A percentile compares a stretch with the other conserved stretches of the same genome.
Conservation (phyloP, 2,329 filamentous ascomycete species). For the Gnomoniopsis sp. region DNA sequence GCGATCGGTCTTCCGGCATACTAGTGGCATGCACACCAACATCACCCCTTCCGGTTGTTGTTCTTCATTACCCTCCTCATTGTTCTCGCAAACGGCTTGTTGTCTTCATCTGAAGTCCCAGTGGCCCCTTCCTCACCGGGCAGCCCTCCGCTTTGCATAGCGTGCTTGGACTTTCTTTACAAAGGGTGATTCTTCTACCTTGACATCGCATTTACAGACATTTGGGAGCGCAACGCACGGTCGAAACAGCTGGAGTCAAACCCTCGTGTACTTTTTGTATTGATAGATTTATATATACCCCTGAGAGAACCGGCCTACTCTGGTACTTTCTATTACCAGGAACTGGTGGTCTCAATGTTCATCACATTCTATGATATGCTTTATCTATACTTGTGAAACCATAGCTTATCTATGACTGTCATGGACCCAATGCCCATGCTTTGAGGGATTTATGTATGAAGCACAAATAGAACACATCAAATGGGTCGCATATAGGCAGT, state of each 20-base stretch:
- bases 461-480: no score
- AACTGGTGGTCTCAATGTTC: neutral
- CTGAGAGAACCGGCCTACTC: neutral
- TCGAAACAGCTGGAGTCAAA: neutral
- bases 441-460: no score
- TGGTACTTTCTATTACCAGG: neutral
- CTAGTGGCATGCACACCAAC: neutral
- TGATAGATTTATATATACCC: constrained; percentile 2
- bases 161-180: neutral
- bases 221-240: neutral
- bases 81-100: neutral
- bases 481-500: no score
- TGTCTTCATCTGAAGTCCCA: neutral
- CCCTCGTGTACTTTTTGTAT: neutral
- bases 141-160: neutral
- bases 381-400: neutral
- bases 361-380: constrained; percentile 1
- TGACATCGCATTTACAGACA: neutral
- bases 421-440: no score
- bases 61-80: neutral
- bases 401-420: neutral
- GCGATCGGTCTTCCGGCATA: neutral
- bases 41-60: neutral
- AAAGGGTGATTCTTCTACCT: neutral
- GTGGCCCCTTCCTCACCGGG: neutral